These are phyloP conservation scores for Paulownia fortunei DNA, from an alignment of 257 asterid species.

Conservation along the genomic window DNA sequence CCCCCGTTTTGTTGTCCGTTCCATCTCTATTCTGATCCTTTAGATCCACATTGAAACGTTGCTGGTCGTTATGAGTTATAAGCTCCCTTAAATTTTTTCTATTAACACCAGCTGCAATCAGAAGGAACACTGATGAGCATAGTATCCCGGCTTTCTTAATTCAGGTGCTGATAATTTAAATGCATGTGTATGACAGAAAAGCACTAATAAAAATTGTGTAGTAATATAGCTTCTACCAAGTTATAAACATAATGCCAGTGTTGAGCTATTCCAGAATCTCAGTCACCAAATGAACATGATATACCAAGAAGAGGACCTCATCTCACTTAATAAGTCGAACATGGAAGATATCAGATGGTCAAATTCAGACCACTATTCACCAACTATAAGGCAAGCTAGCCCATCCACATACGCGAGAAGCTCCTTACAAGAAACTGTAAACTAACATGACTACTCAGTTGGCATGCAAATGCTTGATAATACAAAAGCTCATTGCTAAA, in stretches of 20 bases:
- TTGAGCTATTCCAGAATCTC: not conserved
- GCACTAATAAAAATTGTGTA: too few species aligned
- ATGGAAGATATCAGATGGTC: not conserved
- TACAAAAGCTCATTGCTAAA: not conserved
- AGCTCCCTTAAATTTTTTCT: constrained; percentile 21
- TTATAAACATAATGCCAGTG: not conserved
- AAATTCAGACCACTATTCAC: too few species aligned
- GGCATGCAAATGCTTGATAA: not conserved
- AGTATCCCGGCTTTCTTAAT: not conserved
- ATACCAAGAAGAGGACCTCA: not conserved
- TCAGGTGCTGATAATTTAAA: not conserved
- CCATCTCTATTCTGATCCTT: constrained; percentile 10
- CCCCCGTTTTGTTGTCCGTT: constrained; percentile 17
- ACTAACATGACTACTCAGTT: not conserved
- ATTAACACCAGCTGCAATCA: constrained; percentile 30
- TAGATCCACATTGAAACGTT: not conserved
- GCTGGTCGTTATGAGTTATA: constrained; percentile 1
- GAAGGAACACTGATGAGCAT: constrained; percentile 5
- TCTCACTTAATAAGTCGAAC: not conserved
- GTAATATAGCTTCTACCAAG: too few species aligned
- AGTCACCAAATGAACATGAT: not conserved
- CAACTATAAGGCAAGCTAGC: too few species aligned
- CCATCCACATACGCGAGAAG: too few species aligned
- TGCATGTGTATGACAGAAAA: not conserved
- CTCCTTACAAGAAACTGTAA: too few species aligned